These are phyloP conservation scores for Thalassiosira livingstoniorum DNA, from an alignment of 352 stramenopile species.

Conservation along the genomic window DNA sequence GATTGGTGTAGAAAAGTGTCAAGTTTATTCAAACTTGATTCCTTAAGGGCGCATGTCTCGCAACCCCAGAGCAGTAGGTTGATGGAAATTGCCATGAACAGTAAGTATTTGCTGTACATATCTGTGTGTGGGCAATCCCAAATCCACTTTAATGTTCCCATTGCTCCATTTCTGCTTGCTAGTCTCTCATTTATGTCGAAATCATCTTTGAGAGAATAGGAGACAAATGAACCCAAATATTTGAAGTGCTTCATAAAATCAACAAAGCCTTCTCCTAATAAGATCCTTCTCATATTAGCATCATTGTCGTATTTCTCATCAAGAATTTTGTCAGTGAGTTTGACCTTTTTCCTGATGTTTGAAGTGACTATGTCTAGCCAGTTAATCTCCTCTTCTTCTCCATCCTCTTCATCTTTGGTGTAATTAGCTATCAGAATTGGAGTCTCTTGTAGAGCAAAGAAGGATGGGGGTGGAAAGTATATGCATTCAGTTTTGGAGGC, in stretches of 20 bases:
- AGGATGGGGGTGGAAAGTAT: too few relatives aligned
- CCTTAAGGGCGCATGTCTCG: conserved; percentile 34
- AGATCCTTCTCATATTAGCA: too few relatives aligned
- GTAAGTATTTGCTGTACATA: conserved; percentile 16
- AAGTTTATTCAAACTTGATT: conserved; percentile 18
- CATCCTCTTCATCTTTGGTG: too few relatives aligned
- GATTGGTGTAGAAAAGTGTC: conserved; percentile 31
- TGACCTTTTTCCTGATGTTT: too few relatives aligned
- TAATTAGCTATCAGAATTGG: too few relatives aligned
- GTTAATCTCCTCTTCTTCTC: too few relatives aligned
- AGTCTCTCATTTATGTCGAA: conserved; percentile 21
- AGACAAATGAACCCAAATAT: conserved; percentile 19
- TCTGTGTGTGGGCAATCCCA: conserved; percentile 11
- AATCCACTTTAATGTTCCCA: conserved; percentile 9
- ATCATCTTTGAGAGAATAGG: conserved; percentile 16
- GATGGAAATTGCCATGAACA: conserved; percentile 36
- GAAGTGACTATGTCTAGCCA: too few relatives aligned
- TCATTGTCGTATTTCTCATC: too few relatives aligned
- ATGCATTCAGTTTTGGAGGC: too few relatives aligned
- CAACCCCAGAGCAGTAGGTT: conserved; percentile 52
- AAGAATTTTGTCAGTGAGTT: too few relatives aligned
- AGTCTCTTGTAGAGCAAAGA: too few relatives aligned
- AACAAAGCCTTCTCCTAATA: too few relatives aligned
- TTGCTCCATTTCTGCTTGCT: conserved; percentile 1
- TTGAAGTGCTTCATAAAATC: conserved; percentile 19